Base-by-base conservation (phyloP, 2,329 filamentous ascomycete genomes). In the Fusarium equiseti region DNA sequence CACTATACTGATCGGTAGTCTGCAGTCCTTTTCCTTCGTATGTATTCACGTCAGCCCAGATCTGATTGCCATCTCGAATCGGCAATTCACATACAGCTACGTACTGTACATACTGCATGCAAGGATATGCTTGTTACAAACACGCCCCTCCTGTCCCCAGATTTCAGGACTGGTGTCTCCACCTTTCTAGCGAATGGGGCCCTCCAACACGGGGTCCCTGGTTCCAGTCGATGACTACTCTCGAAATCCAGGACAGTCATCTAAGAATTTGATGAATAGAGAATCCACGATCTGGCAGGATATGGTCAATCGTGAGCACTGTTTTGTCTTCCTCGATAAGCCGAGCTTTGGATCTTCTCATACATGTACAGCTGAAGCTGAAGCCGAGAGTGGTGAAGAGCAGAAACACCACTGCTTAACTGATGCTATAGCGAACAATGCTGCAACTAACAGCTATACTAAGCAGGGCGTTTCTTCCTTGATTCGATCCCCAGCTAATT, bases 151-250 rank as follows among this genome's bases (percentile, higher is more conserved):
- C 6, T 46, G 58, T 57, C 73, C 68, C 73, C 73, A 75, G 73
- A 75, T 75, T 75, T 75, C 73, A 75, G 73, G 73, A 72, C 63
- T 57, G 59, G 57, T 63, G 42, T 66, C 72, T 57, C 68, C 73
- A 50, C 66, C 59, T 55, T 55, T 26, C 62, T 45, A 27, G 50
- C 59, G 45, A 38, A 56, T 51, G 63, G 58, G 65, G 48, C 59
- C 65, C 61, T 59, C 44, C 53, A 46, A 46, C 43, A 53, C 35
- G 5, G 5, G 26, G 20, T 40, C 26, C 50, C 35, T 52, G 24
- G 5, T n/a, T n/a, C 26, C 50, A 42, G 16, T 52, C 32, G 18
- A 24, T 40, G 13, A 27, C 49, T 26, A 26, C 18, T 50, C 22
- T 60, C 18, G 44, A 31, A 40, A 56, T 57, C 31, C 18, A 22